Conservation (phyloP, 2,329 filamentous ascomycete genomes). For the Elsinoe fawcettii region DNA sequence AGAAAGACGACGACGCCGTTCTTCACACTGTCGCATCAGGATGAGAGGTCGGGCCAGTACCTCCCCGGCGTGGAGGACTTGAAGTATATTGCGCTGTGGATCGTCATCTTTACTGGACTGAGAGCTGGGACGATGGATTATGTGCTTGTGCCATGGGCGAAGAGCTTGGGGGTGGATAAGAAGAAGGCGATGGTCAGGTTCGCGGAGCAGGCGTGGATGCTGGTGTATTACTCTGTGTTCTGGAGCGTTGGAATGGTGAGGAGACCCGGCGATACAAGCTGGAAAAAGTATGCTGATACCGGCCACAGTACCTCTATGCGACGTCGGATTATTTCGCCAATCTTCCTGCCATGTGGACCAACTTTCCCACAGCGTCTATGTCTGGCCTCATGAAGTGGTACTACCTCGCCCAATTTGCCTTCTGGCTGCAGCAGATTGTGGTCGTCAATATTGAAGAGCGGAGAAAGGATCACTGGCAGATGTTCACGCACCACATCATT, state of each 20-base stretch:
- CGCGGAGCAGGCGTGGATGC: constrained; percentile 88
- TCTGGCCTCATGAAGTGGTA: constrained; percentile 74
- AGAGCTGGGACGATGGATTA: constrained; percentile 83
- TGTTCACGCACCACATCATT: constrained; percentile 90
- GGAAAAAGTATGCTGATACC: neutral
- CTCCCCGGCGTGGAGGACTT: constrained; percentile 71
- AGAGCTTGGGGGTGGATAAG: constrained; percentile 62
- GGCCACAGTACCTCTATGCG: constrained; percentile 64
- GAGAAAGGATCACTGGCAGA: constrained; percentile 91
- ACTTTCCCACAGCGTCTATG: constrained; percentile 75
- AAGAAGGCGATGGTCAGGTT: constrained; percentile 73
- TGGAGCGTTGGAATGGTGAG: constrained; percentile 65
- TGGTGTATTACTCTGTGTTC: constrained; percentile 73
- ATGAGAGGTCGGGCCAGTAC: constrained; percentile 60
- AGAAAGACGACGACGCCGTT: constrained; percentile 76
- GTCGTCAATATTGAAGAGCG: constrained; percentile 92
- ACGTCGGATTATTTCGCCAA: constrained; percentile 72
- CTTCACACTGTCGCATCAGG: constrained; percentile 78
- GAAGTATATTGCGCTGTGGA: constrained; percentile 67
- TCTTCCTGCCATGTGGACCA: constrained; percentile 69
- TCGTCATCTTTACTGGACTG: constrained; percentile 78
- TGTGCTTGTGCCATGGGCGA: constrained; percentile 69
- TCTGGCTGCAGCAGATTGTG: constrained; percentile 90
- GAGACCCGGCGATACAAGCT: neutral
- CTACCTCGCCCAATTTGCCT: constrained; percentile 80